Evolutionary conservation across 768 basidiomycete species (phyloP).

Genomic region (Collybia sp.): DNA sequence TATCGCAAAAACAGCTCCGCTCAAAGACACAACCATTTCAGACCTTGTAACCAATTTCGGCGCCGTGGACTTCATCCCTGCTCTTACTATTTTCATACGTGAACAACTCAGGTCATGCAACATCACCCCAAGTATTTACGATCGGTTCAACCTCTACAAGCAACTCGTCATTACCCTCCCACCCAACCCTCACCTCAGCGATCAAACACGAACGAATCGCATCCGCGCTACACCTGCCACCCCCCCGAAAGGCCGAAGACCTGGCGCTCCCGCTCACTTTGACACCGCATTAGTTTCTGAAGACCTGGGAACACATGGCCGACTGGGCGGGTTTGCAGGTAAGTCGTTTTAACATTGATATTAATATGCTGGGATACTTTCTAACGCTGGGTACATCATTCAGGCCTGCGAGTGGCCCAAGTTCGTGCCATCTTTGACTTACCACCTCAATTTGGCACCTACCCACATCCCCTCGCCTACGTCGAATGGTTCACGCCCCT

Average conservation of each 20-base stretch:
- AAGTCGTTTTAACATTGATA: background rate
- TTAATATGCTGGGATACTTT: background rate
- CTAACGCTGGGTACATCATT: background rate
- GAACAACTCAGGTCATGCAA: constrained; percentile 1
- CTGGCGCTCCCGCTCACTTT: background rate
- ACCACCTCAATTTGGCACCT: constrained; percentile 7
- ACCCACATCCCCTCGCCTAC: constrained; percentile 15
- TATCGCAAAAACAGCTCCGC: constrained; percentile 6
- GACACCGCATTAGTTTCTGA: background rate
- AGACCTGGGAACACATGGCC: constrained; percentile 3
- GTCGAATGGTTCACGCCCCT: constrained; percentile 22
- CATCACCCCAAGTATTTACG: background rate
- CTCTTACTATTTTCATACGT: constrained; percentile 7
- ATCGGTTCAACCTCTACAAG: constrained; percentile 15
- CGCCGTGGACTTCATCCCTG: constrained; percentile 7
- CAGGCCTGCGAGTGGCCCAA: constrained; percentile 18
- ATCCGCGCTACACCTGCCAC: background rate
- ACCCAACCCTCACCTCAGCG: background rate
- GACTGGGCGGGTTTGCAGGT: constrained; percentile 6
- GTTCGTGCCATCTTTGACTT: constrained; percentile 20
- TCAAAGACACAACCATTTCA: constrained; percentile 3
- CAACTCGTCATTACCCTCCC: constrained; percentile 11
- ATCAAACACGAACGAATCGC: background rate
- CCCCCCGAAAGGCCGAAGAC: background rate
- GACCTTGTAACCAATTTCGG: constrained; percentile 6